Percentiles rank a stretch among this genome's conserved stretches.
phyloP scores from a whole-genome alignment of 2,329 filamentous ascomycete species.

The Aspergillus amoenus region DNA sequence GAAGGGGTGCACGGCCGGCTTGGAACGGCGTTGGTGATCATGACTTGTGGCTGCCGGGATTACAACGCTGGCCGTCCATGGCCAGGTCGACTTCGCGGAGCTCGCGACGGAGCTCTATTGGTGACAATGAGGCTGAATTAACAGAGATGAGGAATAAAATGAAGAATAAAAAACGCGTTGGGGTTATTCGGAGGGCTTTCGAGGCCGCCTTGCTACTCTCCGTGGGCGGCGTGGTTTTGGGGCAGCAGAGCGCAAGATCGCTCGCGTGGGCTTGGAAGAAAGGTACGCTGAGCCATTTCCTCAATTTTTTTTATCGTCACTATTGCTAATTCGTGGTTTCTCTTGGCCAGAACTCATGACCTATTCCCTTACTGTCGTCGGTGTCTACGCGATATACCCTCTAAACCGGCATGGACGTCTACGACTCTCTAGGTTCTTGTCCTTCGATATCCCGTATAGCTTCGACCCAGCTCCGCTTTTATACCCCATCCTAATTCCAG shows the following conservation, averaged over 20 bases:
- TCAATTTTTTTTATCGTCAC: neutral
- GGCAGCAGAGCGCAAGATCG: slow-evolving; percentile 30
- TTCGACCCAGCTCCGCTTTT: slow-evolving; percentile 92
- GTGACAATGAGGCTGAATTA: slow-evolving; percentile 26
- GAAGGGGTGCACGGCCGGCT: slow-evolving; percentile 70
- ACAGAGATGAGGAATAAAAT: slow-evolving; percentile 24
- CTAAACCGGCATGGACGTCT: slow-evolving; percentile 36
- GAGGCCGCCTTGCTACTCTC: slow-evolving; percentile 56
- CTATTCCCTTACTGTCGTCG: slow-evolving; percentile 30
- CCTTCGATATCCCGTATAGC: slow-evolving; percentile 66
- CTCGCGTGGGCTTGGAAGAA: slow-evolving; percentile 38
- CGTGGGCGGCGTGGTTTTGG: slow-evolving; percentile 48
- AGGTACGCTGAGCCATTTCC: slow-evolving; percentile 28
- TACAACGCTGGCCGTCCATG: slow-evolving; percentile 34
- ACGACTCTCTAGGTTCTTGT: slow-evolving; percentile 36
- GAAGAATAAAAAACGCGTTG: slow-evolving; percentile 37
- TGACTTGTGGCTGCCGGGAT: slow-evolving; percentile 30
- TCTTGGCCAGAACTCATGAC: slow-evolving; percentile 32
- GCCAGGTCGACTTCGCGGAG: slow-evolving; percentile 27
- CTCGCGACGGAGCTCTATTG: slow-evolving; percentile 33
- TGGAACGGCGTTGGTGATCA: slow-evolving; percentile 24
- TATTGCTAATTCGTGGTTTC: slow-evolving; percentile 11
- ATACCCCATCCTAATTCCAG: slow-evolving; percentile 75
- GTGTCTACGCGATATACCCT: slow-evolving; percentile 54
- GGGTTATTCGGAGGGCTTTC: slow-evolving; percentile 49